A percentile compares a stretch with the other conserved stretches of the same genome.
Evolutionary conservation across 805 yeast genomes (phyloP).

Genomic region (Clavispora vitiphila): DNA sequence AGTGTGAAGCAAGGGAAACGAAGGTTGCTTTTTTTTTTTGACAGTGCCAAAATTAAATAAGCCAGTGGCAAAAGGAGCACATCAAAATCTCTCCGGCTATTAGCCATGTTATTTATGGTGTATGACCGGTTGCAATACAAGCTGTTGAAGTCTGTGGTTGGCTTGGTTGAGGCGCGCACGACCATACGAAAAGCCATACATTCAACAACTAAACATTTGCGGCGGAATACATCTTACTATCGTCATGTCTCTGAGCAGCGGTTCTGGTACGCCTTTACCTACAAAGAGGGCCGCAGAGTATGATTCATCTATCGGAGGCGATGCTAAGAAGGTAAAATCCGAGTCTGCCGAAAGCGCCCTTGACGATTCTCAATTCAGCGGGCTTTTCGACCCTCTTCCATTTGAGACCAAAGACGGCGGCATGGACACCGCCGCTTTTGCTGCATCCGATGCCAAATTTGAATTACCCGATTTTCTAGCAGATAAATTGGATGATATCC

Average conservation of each 20-base stretch:
- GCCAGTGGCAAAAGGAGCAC: no score
- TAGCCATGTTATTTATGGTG: no score
- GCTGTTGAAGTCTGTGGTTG: no score
- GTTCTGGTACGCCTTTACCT: slow-evolving; percentile 4
- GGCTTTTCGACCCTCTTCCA: slow-evolving; percentile 16
- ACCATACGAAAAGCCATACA: neutral
- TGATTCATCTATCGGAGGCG: slow-evolving; percentile 2
- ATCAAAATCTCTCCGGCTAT: no score
- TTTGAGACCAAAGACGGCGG: slow-evolving; percentile 11
- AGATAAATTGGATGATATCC: slow-evolving; percentile 2
- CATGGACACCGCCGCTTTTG: slow-evolving; percentile 3
- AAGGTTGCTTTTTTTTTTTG: no score
- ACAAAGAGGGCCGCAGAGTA: slow-evolving; percentile 11
- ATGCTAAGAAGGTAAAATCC: slow-evolving; percentile 8
- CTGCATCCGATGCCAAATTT: slow-evolving; percentile 6
- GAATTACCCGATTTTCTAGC: slow-evolving; percentile 14
- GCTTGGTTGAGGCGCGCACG: slow-evolving; percentile 1
- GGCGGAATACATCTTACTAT: neutral
- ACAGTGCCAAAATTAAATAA: no score
- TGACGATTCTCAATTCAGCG: slow-evolving; percentile 10
- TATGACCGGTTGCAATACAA: no score
- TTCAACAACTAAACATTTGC: neutral
- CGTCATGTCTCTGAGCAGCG: slow-evolving; percentile 5
- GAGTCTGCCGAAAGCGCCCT: slow-evolving; percentile 3
- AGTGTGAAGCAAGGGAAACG: no score